These are phyloP conservation scores for Cladosporium sp. DNA, from an alignment of 2,329 filamentous ascomycete species.

Conservation along the genomic window DNA sequence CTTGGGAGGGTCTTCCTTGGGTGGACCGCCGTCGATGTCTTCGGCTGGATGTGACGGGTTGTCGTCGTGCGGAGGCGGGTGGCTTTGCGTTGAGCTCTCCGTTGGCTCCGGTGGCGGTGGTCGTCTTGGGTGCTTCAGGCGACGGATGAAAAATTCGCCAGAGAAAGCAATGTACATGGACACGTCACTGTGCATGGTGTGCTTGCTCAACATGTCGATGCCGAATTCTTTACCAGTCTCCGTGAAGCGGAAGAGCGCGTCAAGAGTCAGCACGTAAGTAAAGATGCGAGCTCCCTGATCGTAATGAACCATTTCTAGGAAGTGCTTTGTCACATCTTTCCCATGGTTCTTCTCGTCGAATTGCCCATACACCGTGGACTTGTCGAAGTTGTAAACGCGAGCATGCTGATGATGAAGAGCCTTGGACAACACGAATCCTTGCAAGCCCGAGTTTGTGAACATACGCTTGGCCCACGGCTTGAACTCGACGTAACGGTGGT, in stretches of 20 bases:
- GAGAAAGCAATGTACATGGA: constrained; percentile 88
- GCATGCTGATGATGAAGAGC: constrained; percentile 87
- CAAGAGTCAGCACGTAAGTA: constrained; percentile 87
- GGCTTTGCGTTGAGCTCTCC: constrained; percentile 43
- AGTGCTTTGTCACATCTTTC: constrained; percentile 71
- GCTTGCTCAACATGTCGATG: constrained; percentile 88
- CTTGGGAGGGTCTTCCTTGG: constrained; percentile 45
- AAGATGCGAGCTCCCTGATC: constrained; percentile 84
- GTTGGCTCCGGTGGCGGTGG: constrained; percentile 46
- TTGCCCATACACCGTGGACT: constrained; percentile 68
- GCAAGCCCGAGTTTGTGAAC: constrained; percentile 76
- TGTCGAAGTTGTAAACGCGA: constrained; percentile 86
- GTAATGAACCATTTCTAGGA: constrained; percentile 82
- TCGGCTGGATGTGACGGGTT: constrained; percentile 54
- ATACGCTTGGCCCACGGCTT: constrained; percentile 85
- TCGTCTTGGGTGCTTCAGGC: constrained; percentile 55
- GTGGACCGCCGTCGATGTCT: constrained; percentile 49
- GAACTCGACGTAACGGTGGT: constrained; percentile 93
- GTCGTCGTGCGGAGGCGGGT: constrained; percentile 41
- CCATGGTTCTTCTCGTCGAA: constrained; percentile 60
- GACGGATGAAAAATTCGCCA: constrained; percentile 87
- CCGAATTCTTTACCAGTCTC: constrained; percentile 96
- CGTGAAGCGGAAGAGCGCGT: constrained; percentile 84
- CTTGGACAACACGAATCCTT: constrained; percentile 77
- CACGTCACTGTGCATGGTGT: constrained; percentile 95